Percentiles rank a stretch among this genome's conserved stretches.
Conservation (phyloP, 768 basidiomycete genomes). For the Termitomyces sp. region DNA sequence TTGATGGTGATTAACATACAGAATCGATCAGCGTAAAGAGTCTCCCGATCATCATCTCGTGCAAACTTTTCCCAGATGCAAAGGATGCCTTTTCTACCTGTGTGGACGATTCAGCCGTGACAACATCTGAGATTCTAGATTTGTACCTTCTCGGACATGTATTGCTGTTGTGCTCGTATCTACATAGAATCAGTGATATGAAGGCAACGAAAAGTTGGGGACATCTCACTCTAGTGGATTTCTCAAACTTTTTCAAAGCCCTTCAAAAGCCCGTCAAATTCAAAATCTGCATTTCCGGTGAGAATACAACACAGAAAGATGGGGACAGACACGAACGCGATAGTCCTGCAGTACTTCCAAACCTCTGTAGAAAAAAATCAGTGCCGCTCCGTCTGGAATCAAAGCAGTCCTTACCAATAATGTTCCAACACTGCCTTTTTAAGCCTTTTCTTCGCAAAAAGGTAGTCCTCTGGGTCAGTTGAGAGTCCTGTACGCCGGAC, state of each 20-base stretch:
- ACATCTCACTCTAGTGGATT: conserved; percentile 54
- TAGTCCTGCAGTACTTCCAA: conserved; percentile 88
- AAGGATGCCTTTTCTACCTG: conserved; percentile 69
- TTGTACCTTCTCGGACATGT: conserved; percentile 73
- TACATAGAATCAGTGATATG: conserved; percentile 16
- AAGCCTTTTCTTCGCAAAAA: conserved; percentile 75
- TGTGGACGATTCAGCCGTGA: background rate
- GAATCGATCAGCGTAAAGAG: conserved; percentile 68
- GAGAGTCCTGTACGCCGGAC: conserved; percentile 16
- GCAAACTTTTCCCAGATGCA: conserved; percentile 54
- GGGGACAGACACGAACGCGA: conserved; percentile 43
- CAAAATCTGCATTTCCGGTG: conserved; percentile 45
- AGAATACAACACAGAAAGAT: background rate
- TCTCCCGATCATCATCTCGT: conserved; percentile 68
- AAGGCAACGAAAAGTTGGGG: background rate
- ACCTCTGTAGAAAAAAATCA: conserved; percentile 37
- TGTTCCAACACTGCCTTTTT: conserved; percentile 81
- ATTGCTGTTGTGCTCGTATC: conserved; percentile 69
- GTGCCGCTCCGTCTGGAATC: background rate
- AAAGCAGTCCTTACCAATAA: conserved; percentile 51
- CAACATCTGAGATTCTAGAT: background rate
- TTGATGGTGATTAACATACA: conserved; percentile 34
- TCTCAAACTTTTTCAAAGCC: conserved; percentile 82
- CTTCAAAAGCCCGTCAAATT: conserved; percentile 91
- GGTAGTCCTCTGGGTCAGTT: conserved; percentile 74